Evolutionary conservation across 257 asterid species (phyloP), one percentile per base, ranked within the genome.

Genomic region (Ilex aquifolium): DNA sequence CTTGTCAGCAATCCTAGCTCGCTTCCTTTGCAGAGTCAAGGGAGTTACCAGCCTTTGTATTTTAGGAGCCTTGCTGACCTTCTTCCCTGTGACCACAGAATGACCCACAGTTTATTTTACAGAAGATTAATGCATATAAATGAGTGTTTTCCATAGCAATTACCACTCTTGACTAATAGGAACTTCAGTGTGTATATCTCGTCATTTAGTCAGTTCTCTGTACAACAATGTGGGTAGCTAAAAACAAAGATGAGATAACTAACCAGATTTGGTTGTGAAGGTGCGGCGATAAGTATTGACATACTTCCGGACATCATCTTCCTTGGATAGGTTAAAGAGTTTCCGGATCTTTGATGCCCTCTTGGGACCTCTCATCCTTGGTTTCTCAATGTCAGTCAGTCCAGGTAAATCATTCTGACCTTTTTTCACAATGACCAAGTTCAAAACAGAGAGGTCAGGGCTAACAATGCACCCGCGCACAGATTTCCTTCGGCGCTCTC

Each of bases 1-100:
- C 79, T 87, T 87, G 4, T 84, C 83, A 0, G 95, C 78, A 61
- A 82, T 78, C 82, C 95, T 80, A 2, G 91, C 91, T 54, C 91
- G 78, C 85, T 84, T 87, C 72, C 95, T 87, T 70, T 87, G 95
- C 65, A 87, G 72, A 3, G 95, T 87, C 77, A 87, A 66, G 0
- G 95, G 95, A n/a, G 95, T 87, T n/a, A 84, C 95, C 3, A 87
- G 82, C 79, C 95, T 82, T 81, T 87, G 95, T 56, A 87, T 87
- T 72, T 87, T 87, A 0, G 95, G 91, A 27, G 95, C 95, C 40
- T 84, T 87, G 79, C 95, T 87, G 6, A 82, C 83, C 60, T 80
- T 69, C 68, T 87, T 87, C 44, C 95, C 95, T 87, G 86, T 40
- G 7, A 50, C 2, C 50, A 29, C 12, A 2, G 10, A 49, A 31